Base-by-base conservation (phyloP, 164 flowering plant species). In the Umbilicus rupestris region DNA sequence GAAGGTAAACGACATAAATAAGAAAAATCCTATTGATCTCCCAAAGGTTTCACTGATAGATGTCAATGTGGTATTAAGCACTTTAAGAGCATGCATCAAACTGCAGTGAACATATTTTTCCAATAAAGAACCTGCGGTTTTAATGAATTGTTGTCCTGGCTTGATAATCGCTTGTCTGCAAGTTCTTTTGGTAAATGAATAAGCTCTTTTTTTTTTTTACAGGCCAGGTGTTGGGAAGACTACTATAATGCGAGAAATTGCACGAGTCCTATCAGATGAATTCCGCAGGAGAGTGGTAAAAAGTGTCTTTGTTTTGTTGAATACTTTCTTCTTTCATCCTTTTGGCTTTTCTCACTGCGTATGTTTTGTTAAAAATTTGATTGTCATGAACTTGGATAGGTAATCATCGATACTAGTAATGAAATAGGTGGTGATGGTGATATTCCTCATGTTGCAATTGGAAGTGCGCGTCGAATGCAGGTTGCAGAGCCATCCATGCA, bases 151-250 rank as follows among this genome's bases (percentile, higher is more conserved):
- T 20, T 20, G 29, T 22, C 29, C 6, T 50, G 7, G 57, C 28
- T 50, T 50, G 57, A 50, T 50, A 8, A 1, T 50, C 14, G 0
- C 6, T 12, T 20, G 57, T 22, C 29, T 22, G 16, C 31, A 55
- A 57, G n/a, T 37, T 14, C 28, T 15, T 6, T 11, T 33, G 84
- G 87, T 83, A 72, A 67, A 37, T 37, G 2, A 29, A 33, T 39
- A 24, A 47, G 45, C 12, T 63, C 14, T 68, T 59, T 50, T 67
- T 35, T 52, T 52, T 64, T 64, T 58, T 67, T 45, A 29, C 71
- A 85, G 93, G 75, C 90, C 90, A 69, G 90, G 94, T 62, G 86
- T 85, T 58, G 90, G 94, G 39, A 87, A 87, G 78, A 87, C 90
- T 24, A 87, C 93, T 58, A 87, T 85, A 65, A 76, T 85, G 81